phyloP scores from a whole-genome alignment of 129 eudicot genomes.

The Centella asiatica region DNA sequence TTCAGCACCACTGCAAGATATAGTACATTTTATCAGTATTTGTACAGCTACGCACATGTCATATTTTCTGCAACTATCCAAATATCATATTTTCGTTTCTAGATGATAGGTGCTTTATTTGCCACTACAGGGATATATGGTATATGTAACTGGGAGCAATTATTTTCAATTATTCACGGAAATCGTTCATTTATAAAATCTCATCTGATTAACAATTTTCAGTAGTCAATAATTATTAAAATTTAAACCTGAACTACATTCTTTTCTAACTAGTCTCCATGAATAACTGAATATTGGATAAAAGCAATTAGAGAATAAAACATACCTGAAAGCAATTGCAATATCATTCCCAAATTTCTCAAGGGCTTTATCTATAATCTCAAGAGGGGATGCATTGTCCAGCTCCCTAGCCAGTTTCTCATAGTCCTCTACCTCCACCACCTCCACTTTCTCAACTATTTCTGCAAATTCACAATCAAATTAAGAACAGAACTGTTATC shows the following conservation, averaged over 20 bases:
- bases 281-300: not conserved
- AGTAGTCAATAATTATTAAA: too few relatives aligned
- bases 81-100: too few relatives aligned
- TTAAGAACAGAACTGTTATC: conserved; percentile 14
- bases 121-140: too few relatives aligned
- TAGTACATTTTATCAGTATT: too few relatives aligned
- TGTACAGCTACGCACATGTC: too few relatives aligned
- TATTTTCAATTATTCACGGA: too few relatives aligned
- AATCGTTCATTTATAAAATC: too few relatives aligned
- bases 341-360: conserved; percentile 80
- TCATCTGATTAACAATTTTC: too few relatives aligned
- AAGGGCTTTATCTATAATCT: conserved; percentile 91
- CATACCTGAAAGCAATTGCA: conserved; percentile 95
- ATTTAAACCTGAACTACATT: not conserved
- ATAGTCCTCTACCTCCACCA: conserved; percentile 51
- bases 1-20: conserved; percentile 84
- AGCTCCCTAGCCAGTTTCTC: conserved; percentile 69
- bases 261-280: not conserved
- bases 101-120: too few relatives aligned
- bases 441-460: conserved; percentile 38
- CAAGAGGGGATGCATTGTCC: conserved; percentile 83
- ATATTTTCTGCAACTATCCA: too few relatives aligned
- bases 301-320: not conserved
- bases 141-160: too few relatives aligned
- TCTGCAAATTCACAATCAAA: conserved; percentile 30